phyloP scores from a whole-genome alignment of 2,329 filamentous ascomycete genomes.

The Fusarium sp. region DNA sequence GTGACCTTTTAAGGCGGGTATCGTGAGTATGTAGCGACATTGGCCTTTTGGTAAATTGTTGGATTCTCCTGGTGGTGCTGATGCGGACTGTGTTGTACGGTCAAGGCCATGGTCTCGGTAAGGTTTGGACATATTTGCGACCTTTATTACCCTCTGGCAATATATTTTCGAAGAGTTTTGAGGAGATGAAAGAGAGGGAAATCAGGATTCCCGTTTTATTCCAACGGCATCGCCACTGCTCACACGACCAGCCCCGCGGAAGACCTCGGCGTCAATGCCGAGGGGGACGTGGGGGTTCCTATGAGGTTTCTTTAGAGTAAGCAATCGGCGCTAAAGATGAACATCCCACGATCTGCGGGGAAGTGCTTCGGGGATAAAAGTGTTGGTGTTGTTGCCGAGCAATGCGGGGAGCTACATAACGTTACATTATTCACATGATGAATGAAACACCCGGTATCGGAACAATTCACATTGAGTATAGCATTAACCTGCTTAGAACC shows the following conservation, averaged over 20 bases:
- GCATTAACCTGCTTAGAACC: not conserved
- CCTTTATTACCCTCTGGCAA: too few species aligned
- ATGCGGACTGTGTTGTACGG: conserved; percentile 22
- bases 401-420: not conserved
- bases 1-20: conserved; percentile 19
- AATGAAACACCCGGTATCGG: not conserved
- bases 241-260: conserved; percentile 24
- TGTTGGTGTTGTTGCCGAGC: not conserved
- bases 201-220: not conserved
- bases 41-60: conserved; percentile 17
- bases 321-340: conserved; percentile 8
- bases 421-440: not conserved
- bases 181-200: not conserved
- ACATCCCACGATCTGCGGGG: conserved; percentile 25
- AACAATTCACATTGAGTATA: not conserved
- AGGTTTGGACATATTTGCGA: not conserved
- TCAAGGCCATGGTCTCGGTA: conserved; percentile 2
- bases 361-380: not conserved
- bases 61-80: conserved; percentile 17
- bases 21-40: conserved; percentile 25
- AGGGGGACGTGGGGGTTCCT: conserved; percentile 23
- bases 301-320: conserved; percentile 6
- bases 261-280: conserved; percentile 9
- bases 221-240: not conserved
- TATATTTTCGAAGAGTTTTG: not conserved